Evolutionary conservation across 257 asterid genomes (phyloP).

Genomic region (Eustoma russellianum): DNA sequence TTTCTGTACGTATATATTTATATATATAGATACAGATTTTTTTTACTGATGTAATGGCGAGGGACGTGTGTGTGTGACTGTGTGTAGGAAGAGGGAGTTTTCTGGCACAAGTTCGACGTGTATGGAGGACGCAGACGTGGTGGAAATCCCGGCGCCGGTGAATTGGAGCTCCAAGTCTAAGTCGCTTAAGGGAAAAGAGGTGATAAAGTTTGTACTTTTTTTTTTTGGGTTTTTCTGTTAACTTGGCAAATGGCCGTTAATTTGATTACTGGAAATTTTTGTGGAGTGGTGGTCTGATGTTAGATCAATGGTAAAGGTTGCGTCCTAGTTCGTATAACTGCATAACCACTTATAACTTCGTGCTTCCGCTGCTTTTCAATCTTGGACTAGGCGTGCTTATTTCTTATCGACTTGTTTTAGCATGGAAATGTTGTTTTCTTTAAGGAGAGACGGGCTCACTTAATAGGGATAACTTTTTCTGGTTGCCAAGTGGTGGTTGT

Average conservation of each 20-base stretch:
- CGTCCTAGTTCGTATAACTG: too few species aligned
- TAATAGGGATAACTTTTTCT: too few species aligned
- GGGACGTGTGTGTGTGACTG: background rate
- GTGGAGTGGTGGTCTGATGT: background rate
- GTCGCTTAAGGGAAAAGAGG: slow-evolving; percentile 48
- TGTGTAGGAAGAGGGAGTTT: slow-evolving; percentile 58
- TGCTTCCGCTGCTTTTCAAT: too few species aligned
- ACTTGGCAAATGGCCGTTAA: background rate
- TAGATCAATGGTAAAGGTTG: background rate
- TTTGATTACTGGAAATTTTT: background rate
- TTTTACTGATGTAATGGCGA: background rate
- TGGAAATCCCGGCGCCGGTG: slow-evolving; percentile 43
- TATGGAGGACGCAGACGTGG: slow-evolving; percentile 51
- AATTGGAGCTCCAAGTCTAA: slow-evolving; percentile 27
- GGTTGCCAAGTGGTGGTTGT: too few species aligned
- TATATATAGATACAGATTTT: background rate
- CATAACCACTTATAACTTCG: too few species aligned
- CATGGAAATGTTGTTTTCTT: too few species aligned
- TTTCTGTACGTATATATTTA: background rate
- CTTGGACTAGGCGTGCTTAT: too few species aligned
- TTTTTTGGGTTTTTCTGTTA: background rate
- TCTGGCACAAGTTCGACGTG: slow-evolving; percentile 47
- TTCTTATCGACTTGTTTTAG: too few species aligned
- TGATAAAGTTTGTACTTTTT: slow-evolving; percentile 8
- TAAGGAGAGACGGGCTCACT: too few species aligned